Evolutionary conservation across 371 early-diverging fungal species (phyloP), one percentile per base, ranked within the genome.

Genomic region (Quaeritorhiza haematococci): DNA sequence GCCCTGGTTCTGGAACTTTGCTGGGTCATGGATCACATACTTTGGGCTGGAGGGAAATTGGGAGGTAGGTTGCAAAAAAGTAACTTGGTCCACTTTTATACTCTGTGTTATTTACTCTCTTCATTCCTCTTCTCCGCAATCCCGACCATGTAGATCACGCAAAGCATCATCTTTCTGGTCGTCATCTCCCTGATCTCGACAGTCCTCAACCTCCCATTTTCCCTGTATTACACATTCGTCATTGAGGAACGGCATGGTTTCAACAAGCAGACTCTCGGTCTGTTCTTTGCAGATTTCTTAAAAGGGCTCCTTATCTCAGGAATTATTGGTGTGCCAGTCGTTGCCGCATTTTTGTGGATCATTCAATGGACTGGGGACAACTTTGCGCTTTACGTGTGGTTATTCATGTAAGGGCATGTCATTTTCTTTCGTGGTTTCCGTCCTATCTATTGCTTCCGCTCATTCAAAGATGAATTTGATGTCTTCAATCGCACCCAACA

Each of bases 181-280:
- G 34, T 85, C n/a, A 76, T 84, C 34, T 72, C 77, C 7, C 19
- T 85, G 6, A 55, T 88, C 19, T 80, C 84, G 0, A 87, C 87
- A 1, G 49, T 88, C 5, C 67, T 89, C 19, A 78, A 83, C 5
- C 64, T 93, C 41, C 98, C 98, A 2, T 84, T 93, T 55, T 79
- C 81, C 45, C 63, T 96, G 23, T 95, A 93, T 66, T 82, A 78
- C 48, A 94, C 91, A 1, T 99, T 99, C 83, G 93, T 93, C 30
- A 80, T 98, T 49, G 99, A 99, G 71, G 82, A 88, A 63, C 75
- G 82, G 17, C 94, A 96, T 69, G 98, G 98, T 3, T 98, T 98
- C 76, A 99, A 99, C 78, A 98, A 98, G 66, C 89, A 87, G 63
- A 96, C 98, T 0, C 30, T 90, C 10, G 68, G 72, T 0, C 67